These are phyloP conservation scores for Seiridium unicorne DNA, from an alignment of 2,329 filamentous ascomycete species.

Conservation along the genomic window DNA sequence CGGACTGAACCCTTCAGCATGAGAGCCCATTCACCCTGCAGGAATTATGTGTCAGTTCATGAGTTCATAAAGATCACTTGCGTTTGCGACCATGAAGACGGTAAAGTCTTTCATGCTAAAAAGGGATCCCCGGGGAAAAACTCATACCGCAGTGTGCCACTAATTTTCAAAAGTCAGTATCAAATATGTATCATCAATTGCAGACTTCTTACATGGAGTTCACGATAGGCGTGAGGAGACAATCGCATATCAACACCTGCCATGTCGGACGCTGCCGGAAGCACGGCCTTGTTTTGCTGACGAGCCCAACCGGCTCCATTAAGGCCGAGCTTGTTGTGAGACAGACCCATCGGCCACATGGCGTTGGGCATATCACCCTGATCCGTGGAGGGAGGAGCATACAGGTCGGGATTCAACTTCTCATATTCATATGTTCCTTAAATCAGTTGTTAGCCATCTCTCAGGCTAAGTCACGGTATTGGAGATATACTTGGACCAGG, in stretches of 20 bases:
- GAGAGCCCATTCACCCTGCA: conserved; percentile 35
- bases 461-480: background rate
- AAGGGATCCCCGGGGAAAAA: too few relatives aligned
- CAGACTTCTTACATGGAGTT: conserved; percentile 33
- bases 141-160: background rate
- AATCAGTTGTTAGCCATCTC: background rate
- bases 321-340: conserved; percentile 43
- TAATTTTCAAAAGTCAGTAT: background rate
- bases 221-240: conserved; percentile 56
- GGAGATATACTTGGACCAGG: conserved; percentile 43
- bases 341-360: conserved; percentile 51
- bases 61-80: too few relatives aligned
- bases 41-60: too few relatives aligned
- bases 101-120: too few relatives aligned
- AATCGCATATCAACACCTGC: conserved; percentile 60
- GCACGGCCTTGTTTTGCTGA: conserved; percentile 49
- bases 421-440: conserved; percentile 46
- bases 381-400: conserved; percentile 54
- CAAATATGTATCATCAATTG: background rate
- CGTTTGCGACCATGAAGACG: too few relatives aligned
- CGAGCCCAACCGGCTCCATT: conserved; percentile 50
- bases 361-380: conserved; percentile 43
- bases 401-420: conserved; percentile 52
- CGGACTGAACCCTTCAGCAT: conserved; percentile 53
- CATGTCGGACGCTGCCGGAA: conserved; percentile 50